Evolutionary conservation across 2,329 filamentous ascomycete genomes (phyloP).

Genomic region (Xylaria sp.): DNA sequence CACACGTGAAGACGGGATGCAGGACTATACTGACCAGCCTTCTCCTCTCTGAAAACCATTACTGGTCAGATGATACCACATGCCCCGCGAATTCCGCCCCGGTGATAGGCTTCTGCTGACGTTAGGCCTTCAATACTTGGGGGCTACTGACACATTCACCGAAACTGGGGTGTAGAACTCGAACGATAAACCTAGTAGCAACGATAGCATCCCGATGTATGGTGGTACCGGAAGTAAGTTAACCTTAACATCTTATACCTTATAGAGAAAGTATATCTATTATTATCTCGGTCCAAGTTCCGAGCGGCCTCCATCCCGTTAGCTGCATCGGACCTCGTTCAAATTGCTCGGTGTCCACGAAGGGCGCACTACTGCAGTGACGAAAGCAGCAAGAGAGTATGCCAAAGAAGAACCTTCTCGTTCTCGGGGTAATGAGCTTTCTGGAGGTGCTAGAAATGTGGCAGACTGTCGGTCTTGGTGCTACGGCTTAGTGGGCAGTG

Average conservation of each 20-base stretch:
- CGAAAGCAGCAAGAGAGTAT: neutral
- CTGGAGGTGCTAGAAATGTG: neutral
- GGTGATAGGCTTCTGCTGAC: neutral
- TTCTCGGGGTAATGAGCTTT: neutral
- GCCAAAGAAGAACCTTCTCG: neutral
- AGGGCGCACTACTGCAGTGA: neutral
- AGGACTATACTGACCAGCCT: neutral
- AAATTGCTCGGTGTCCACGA: neutral
- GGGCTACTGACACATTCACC: constrained; percentile 1
- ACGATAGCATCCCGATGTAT: neutral
- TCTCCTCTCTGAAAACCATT: neutral
- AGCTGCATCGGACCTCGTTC: neutral
- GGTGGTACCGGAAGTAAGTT: neutral
- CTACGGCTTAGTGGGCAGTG: neutral
- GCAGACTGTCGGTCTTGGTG: neutral
- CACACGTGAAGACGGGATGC: neutral
- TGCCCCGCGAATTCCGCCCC: neutral
- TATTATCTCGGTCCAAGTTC: neutral
- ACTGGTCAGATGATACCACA: neutral
- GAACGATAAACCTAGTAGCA: neutral
- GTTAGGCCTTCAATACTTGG: neutral
- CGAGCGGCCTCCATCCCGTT: neutral
- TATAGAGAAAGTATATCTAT: neutral
- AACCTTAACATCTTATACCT: too few species aligned
- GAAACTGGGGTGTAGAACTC: neutral